Percentiles rank a stretch among this genome's conserved stretches.
These are phyloP conservation scores for Curvularia lunata DNA, from an alignment of 2,329 filamentous ascomycete genomes.

Conservation along the genomic window DNA sequence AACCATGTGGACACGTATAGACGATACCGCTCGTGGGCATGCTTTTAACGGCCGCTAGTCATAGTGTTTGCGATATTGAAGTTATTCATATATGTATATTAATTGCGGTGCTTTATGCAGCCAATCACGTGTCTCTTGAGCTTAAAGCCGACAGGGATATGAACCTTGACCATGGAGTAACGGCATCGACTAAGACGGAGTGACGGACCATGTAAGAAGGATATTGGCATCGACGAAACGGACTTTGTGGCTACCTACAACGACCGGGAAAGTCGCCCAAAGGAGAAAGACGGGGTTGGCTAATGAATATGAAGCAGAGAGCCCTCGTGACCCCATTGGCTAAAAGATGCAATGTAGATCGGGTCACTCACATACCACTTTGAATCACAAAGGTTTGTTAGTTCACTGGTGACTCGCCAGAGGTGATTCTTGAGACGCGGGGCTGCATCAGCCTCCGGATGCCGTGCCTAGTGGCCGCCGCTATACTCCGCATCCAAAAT, in stretches of 20 bases:
- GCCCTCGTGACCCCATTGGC: neutral
- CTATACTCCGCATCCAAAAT: neutral
- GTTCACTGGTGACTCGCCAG: neutral
- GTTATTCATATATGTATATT: constrained; percentile 48
- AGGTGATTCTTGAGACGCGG: neutral
- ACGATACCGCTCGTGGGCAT: constrained; percentile 34
- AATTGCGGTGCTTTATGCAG: constrained; percentile 31
- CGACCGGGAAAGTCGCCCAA: neutral
- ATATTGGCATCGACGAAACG: neutral
- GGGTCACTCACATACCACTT: neutral
- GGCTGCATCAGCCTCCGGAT: neutral
- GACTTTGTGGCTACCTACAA: neutral
- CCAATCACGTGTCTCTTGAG: constrained; percentile 32
- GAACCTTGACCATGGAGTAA: constrained; percentile 17
- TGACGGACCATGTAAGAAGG: neutral
- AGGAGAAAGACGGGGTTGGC: neutral
- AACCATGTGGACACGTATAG: constrained; percentile 45
- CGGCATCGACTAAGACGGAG: neutral
- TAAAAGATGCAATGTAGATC: neutral
- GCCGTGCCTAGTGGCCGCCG: neutral
- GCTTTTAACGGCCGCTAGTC: constrained; percentile 26
- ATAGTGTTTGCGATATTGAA: constrained; percentile 40
- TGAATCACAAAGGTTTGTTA: neutral
- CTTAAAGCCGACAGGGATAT: neutral
- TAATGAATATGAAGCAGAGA: neutral